Conservation (phyloP, 2,329 filamentous ascomycete genomes). For the Verticillium nubilum region DNA sequence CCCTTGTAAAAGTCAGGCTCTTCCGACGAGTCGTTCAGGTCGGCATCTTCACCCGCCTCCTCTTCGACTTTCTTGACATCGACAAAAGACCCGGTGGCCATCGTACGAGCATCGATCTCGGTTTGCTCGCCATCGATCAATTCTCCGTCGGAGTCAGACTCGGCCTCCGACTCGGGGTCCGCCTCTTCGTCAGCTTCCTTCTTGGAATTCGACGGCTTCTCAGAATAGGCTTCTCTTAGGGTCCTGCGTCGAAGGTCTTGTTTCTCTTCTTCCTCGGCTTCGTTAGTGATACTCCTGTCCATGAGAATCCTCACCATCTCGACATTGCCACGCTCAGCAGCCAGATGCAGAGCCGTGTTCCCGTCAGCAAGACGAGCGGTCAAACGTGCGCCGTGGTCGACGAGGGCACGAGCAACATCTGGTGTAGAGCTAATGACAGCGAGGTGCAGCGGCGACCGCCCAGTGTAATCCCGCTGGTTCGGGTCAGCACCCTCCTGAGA, state of each 20-base stretch:
- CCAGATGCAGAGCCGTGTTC: constrained; percentile 76
- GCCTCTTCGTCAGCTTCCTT: constrained; percentile 17
- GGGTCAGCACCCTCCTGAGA: constrained; percentile 62
- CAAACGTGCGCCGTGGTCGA: constrained; percentile 67
- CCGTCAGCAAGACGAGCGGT: constrained; percentile 74
- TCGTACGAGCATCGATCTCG: constrained; percentile 44
- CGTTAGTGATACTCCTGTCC: constrained; percentile 67
- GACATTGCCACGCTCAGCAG: constrained; percentile 61
- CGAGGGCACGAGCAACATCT: constrained; percentile 64
- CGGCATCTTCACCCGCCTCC: constrained; percentile 29
- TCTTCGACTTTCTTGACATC: constrained; percentile 51
- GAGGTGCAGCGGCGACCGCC: constrained; percentile 72
- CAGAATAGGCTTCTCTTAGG: constrained; percentile 21
- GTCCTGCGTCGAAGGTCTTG: constrained; percentile 41
- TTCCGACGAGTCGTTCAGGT: constrained; percentile 46
- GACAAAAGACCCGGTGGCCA: constrained; percentile 69
- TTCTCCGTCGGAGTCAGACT: constrained; percentile 37
- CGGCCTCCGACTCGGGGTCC: constrained; percentile 20
- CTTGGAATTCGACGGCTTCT: constrained; percentile 9
- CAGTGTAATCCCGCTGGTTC: constrained; percentile 72
- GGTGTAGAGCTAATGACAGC: constrained; percentile 64
- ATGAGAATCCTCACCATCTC: constrained; percentile 70
- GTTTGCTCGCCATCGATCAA: constrained; percentile 39
- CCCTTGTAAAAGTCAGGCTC: constrained; percentile 76
- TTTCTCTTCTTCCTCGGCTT: constrained; percentile 59